These are phyloP conservation scores for Dioscorea dumetorum DNA, from an alignment of 106 monocot species.

Conservation along the genomic window DNA sequence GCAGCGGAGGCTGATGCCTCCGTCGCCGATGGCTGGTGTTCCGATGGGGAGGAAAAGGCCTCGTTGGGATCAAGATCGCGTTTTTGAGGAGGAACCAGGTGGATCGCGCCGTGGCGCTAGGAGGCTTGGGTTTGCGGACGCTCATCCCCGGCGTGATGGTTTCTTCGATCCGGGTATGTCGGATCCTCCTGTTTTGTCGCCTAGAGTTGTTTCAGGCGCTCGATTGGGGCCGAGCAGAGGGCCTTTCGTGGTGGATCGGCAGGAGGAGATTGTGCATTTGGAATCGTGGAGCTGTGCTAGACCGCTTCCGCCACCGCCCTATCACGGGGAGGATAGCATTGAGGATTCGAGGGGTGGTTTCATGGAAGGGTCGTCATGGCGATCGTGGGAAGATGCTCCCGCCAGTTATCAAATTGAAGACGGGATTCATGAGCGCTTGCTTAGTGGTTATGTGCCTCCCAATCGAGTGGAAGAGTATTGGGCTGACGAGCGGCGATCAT, in stretches of 20 bases:
- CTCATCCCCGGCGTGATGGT: neutral
- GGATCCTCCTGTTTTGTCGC: neutral
- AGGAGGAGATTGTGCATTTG: neutral
- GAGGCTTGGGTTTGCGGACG: neutral
- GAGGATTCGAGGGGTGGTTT: too few relatives aligned
- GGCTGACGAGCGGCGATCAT: neutral
- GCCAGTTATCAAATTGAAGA: too few relatives aligned
- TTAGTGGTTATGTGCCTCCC: neutral
- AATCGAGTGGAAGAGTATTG: neutral
- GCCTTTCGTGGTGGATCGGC: neutral
- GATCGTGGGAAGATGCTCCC: too few relatives aligned
- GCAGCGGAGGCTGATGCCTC: neutral
- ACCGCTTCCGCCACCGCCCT: neutral
- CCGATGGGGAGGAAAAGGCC: neutral
- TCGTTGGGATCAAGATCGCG: neutral
- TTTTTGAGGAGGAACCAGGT: neutral
- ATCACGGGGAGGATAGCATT: too few relatives aligned
- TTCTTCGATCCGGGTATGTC: neutral
- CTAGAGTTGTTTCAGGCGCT: neutral
- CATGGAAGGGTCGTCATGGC: too few relatives aligned
- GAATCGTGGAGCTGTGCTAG: neutral
- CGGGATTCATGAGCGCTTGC: too few relatives aligned
- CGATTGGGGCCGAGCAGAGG: neutral
- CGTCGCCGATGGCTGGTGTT: neutral
- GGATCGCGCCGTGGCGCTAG: neutral